Percentiles rank a stretch among this genome's conserved stretches.
phyloP scores from a whole-genome alignment of 768 basidiomycete species.

The Tephrocybe sp. region DNA sequence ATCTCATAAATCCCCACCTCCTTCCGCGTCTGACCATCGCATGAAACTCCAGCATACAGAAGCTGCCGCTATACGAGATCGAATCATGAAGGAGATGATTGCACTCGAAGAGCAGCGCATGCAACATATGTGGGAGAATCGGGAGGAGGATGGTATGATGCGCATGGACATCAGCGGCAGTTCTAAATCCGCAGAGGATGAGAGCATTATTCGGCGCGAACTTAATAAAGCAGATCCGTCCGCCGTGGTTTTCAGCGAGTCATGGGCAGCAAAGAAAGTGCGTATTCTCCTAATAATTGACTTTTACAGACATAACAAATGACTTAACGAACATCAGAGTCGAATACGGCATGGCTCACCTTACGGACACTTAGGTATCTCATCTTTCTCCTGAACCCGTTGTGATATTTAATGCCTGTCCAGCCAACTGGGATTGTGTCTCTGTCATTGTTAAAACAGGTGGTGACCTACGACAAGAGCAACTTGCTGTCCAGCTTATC shows the following conservation, averaged over 20 bases:
- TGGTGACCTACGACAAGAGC: slow-evolving; percentile 94
- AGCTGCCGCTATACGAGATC: slow-evolving; percentile 86
- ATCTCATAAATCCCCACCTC: slow-evolving; percentile 13
- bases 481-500: slow-evolving; percentile 94
- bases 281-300: slow-evolving; percentile 4
- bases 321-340: slow-evolving; percentile 43
- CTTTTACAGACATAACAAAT: neutral
- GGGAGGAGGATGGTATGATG: slow-evolving; percentile 68
- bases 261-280: slow-evolving; percentile 93
- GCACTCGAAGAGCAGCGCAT: slow-evolving; percentile 95
- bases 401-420: neutral
- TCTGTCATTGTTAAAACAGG: slow-evolving; percentile 99
- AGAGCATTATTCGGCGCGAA: slow-evolving; percentile 89
- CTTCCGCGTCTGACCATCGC: slow-evolving; percentile 38
- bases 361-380: slow-evolving; percentile 87
- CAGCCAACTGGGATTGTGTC: slow-evolving; percentile 84
- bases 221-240: slow-evolving; percentile 95
- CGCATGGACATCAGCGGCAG: slow-evolving; percentile 52
- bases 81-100: slow-evolving; percentile 99
- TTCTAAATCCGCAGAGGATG: slow-evolving; percentile 81
- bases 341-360: slow-evolving; percentile 92
- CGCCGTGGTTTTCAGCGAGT: slow-evolving; percentile 93
- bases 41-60: slow-evolving; percentile 80
- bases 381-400: slow-evolving; percentile 20
- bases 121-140: slow-evolving; percentile 80